Evolutionary conservation across 176 grass and related monocot genomes (phyloP).

Genomic region (Hordeum marinum): DNA sequence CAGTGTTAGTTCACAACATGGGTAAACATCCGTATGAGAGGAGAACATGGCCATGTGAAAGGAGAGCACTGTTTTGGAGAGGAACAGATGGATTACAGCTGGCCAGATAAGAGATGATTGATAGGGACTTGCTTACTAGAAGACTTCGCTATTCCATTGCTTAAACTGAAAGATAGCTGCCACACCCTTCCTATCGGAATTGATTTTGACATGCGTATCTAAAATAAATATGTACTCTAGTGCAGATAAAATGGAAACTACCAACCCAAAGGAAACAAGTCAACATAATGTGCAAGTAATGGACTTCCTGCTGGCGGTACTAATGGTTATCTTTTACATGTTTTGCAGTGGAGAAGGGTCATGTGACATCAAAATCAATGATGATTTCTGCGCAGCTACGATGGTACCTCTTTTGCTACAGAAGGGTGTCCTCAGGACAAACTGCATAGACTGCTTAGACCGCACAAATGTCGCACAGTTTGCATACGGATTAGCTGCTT

Average conservation of each 20-base stretch:
- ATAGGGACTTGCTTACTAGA: background rate
- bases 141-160: background rate
- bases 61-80: background rate
- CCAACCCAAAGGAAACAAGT: background rate
- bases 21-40: background rate
- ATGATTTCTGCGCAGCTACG: constrained; percentile 1
- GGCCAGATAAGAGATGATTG: background rate
- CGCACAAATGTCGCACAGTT: constrained; percentile 98
- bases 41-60: background rate
- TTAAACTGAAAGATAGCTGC: background rate
- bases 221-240: background rate
- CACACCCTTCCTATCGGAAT: background rate
- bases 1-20: background rate
- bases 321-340: constrained; percentile 23
- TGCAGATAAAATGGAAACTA: background rate
- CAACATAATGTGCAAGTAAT: background rate
- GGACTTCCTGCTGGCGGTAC: background rate
- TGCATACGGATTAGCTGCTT: constrained; percentile 78
- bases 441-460: constrained; percentile 98
- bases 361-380: constrained; percentile 16
- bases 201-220: background rate
- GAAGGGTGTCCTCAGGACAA: constrained; percentile 93
- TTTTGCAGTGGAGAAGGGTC: constrained; percentile 35
- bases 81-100: background rate
- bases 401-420: constrained; percentile 54